phyloP scores from a whole-genome alignment of 495 filamentous ascomycete species.

The Hyaloscypha bicolor region DNA sequence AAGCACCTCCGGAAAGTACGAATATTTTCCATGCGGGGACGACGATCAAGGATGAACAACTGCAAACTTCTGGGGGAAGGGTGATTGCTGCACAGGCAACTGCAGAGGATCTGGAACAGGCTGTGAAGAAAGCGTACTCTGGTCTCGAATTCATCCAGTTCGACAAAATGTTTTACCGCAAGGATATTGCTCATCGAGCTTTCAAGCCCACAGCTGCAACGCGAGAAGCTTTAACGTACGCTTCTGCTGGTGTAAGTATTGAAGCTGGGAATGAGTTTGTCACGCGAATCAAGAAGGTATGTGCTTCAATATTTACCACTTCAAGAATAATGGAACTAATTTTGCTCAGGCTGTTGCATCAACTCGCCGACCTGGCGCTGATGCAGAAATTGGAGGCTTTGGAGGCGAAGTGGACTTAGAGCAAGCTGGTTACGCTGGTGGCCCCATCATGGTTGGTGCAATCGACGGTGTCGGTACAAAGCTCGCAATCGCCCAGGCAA shows the following conservation, averaged over 20 bases:
- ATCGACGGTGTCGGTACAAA: conserved; percentile 98
- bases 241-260: conserved; percentile 89
- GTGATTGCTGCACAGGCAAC: conserved; percentile 88
- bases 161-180: conserved; percentile 88
- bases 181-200: conserved; percentile 84
- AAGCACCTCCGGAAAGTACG: conserved; percentile 43
- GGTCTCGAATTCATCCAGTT: conserved; percentile 81
- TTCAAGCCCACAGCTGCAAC: conserved; percentile 39
- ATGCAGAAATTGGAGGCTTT: conserved; percentile 92
- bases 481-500: conserved; percentile 87
- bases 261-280: conserved; percentile 91
- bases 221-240: conserved; percentile 78
- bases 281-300: conserved; percentile 72
- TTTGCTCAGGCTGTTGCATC: conserved; percentile 56
- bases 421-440: conserved; percentile 70
- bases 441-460: conserved; percentile 81
- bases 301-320: neutral
- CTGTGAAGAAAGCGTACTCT: conserved; percentile 80
- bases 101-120: conserved; percentile 73
- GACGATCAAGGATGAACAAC: conserved; percentile 56
- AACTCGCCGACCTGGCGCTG: conserved; percentile 80
- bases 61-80: conserved; percentile 81
- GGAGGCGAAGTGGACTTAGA: conserved; percentile 85
- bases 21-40: conserved; percentile 96
- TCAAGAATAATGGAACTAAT: neutral